Conservation (phyloP, 768 basidiomycete species). For the Amyloporia xantha region DNA sequence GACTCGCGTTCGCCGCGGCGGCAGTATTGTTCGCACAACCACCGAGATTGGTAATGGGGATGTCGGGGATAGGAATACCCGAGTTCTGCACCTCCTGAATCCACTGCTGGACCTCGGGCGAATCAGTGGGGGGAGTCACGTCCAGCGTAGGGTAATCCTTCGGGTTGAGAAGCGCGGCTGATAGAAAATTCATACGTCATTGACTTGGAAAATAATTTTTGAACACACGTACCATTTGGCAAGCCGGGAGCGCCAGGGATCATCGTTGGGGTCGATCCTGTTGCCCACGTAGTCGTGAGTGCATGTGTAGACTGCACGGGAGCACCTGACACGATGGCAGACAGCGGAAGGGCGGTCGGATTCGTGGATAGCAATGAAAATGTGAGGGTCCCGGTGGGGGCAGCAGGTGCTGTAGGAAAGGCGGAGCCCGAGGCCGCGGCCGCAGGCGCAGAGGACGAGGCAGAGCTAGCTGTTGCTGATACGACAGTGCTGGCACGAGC, state of each 20-base stretch:
- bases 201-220: background rate
- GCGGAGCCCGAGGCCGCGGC: conserved; percentile 4
- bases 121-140: conserved; percentile 49
- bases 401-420: background rate
- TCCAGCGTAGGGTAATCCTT: conserved; percentile 66
- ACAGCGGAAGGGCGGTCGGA: conserved; percentile 30
- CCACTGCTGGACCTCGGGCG: conserved; percentile 64
- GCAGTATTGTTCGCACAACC: conserved; percentile 54
- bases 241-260: conserved; percentile 54
- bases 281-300: conserved; percentile 27
- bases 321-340: conserved; percentile 21
- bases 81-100: conserved; percentile 51
- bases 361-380: conserved; percentile 25
- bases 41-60: conserved; percentile 35
- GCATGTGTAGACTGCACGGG: conserved; percentile 23
- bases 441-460: conserved; percentile 20
- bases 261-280: conserved; percentile 33
- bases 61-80: conserved; percentile 52
- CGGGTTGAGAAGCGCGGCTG: conserved; percentile 40
- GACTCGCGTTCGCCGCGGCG: conserved; percentile 33
- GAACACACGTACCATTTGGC: conserved; percentile 37
- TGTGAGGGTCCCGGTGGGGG: conserved; percentile 17
- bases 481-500: conserved; percentile 11
- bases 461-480: conserved; percentile 15
- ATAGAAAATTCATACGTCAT: background rate